A percentile compares a stretch with the other conserved stretches of the same genome.
phyloP scores from a whole-genome alignment of 1,284 basidiomycete species.

The Farysia itapuensis region DNA sequence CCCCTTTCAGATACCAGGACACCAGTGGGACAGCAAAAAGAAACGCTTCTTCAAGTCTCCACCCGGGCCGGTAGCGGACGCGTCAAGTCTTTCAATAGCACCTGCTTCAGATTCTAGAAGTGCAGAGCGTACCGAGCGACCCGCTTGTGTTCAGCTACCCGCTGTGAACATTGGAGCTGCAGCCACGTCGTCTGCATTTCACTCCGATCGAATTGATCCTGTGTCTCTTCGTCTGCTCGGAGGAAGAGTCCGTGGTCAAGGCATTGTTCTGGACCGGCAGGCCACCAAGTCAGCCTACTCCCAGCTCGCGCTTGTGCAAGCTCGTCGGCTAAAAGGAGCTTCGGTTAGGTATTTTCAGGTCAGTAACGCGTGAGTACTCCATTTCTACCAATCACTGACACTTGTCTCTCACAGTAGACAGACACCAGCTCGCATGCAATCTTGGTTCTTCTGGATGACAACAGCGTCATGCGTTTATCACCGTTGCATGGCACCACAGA shows the following conservation, averaged over 20 bases:
- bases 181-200: not conserved
- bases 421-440: not conserved
- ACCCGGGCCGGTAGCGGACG: not conserved
- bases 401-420: no score
- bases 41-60: constrained; percentile 39
- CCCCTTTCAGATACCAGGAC: constrained; percentile 30
- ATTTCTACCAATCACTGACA: no score
- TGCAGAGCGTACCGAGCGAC: not conserved
- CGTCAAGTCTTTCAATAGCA: not conserved
- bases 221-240: constrained; percentile 7
- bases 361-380: no score
- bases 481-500: not conserved
- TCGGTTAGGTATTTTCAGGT: not conserved
- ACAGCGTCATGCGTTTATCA: not conserved
- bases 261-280: not conserved
- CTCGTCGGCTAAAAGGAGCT: not conserved
- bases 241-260: not conserved
- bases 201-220: constrained; percentile 2
- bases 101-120: not conserved
- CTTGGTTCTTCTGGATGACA: not conserved
- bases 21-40: constrained; percentile 26
- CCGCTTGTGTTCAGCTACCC: not conserved
- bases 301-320: constrained; percentile 7
- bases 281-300: constrained; percentile 13
- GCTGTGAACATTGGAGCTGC: not conserved